Percentiles rank a stretch among this genome's conserved stretches.
phyloP scores from a whole-genome alignment of 805 yeast genomes.

The Starmerella sp. region DNA sequence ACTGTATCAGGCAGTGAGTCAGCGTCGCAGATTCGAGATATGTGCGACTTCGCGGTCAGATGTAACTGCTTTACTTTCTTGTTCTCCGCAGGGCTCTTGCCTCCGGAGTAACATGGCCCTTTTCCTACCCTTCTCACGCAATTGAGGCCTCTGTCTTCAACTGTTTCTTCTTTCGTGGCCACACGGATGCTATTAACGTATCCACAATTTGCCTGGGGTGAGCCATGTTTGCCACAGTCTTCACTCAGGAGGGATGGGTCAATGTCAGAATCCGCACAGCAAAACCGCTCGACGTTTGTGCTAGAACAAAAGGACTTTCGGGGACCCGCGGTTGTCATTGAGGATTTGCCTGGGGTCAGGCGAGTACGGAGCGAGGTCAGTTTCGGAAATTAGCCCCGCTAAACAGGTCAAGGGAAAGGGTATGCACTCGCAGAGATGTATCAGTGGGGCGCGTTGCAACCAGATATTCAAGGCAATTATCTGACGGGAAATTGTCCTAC shows the following conservation, averaged over 20 bases:
- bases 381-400: too few relatives aligned
- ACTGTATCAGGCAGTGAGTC: slow-evolving; percentile 89
- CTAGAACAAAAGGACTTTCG: slow-evolving; percentile 29
- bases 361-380: too few relatives aligned
- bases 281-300: slow-evolving; percentile 78
- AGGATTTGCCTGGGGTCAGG: not conserved
- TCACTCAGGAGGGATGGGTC: slow-evolving; percentile 57
- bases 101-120: slow-evolving; percentile 48
- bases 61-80: slow-evolving; percentile 68
- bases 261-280: slow-evolving; percentile 28
- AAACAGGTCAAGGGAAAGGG: too few relatives aligned
- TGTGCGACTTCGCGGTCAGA: slow-evolving; percentile 78
- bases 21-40: slow-evolving; percentile 94
- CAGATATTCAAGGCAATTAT: too few relatives aligned
- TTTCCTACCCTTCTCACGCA: too few relatives aligned
- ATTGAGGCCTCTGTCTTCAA: too few relatives aligned
- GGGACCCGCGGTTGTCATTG: not conserved
- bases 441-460: too few relatives aligned
- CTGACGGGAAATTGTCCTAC: too few relatives aligned
- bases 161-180: too few relatives aligned
- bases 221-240: slow-evolving; percentile 52
- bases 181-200: too few relatives aligned
- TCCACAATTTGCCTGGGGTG: too few relatives aligned
- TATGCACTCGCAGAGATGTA: too few relatives aligned
- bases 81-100: slow-evolving; percentile 73